Base-by-base conservation (phyloP, 345 rosid species). In the Eutrema japonicum region DNA sequence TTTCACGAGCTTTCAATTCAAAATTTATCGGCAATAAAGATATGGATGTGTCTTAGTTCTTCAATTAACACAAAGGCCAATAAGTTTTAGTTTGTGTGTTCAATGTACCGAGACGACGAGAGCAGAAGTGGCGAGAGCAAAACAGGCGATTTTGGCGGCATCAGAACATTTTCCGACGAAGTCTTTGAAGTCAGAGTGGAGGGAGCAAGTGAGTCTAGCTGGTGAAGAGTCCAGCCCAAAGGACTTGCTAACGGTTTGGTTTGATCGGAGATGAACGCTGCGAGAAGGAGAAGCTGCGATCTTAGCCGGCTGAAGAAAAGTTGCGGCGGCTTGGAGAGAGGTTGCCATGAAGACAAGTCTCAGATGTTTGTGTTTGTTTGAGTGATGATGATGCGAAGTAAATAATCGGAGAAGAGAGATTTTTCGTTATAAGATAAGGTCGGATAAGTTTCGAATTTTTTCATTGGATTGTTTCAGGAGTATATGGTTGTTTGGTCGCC, bases 51-150 rank as follows among this genome's bases (percentile, higher is more conserved):
- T 18, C 8, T 63, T 43, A 1, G 29, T 8, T 41, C 51, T 14
- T 30, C 30, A 10, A 6, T 3, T 8, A 10, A 40, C 22, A 13
- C 30, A 51, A 14, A 41, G 7, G 10, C 61, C 29, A 9, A n/a
- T 6, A 30, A 7, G 9, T 0, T 41, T 40, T 9, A 42, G 35
- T 45, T 43, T 49, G 13, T 38, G 27, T 30, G 52, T 32, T 41
- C 18, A 27, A 33, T 27, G 42, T 76, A 93, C 97, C 84, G 98
- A 91, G 79, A 83, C 94, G 11, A 93, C 89, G 29, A 93, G 92
- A 47, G 97, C 98, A 14, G 97, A 93, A 26, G 98, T 89, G 54
- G 97, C 97, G 14, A 93, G 94, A 64, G 96, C 89, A 30, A 91
- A 87, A 65, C 96, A 89, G 33, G 92, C 96, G 1, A 93, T 49